A percentile compares a stretch with the other conserved stretches of the same genome.
Evolutionary conservation across 306 rosid species (phyloP).

Genomic region (Hippophae gyantsensis): DNA sequence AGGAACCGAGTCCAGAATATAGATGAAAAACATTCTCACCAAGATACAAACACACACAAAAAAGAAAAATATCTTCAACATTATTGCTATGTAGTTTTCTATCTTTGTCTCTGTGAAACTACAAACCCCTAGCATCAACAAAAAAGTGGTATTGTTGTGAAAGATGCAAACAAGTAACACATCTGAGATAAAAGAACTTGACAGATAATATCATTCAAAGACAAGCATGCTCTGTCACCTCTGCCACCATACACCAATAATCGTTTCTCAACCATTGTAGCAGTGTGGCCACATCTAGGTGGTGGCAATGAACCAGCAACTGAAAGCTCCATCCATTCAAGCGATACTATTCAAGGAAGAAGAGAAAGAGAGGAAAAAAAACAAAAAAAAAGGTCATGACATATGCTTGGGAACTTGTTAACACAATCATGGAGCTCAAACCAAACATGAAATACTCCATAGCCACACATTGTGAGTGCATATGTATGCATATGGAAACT

Average conservation of each 20-base stretch:
- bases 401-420: slow-evolving; percentile 16
- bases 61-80: too few species aligned
- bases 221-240: slow-evolving; percentile 41
- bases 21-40: too few species aligned
- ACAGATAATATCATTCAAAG: slow-evolving; percentile 9
- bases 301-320: slow-evolving; percentile 77
- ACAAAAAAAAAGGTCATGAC: slow-evolving; percentile 12
- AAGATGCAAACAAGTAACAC: too few species aligned
- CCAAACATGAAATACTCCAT: not conserved
- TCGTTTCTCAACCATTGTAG: slow-evolving; percentile 87
- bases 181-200: too few species aligned
- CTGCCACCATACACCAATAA: slow-evolving; percentile 92
- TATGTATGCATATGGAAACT: not conserved
- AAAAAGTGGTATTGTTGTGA: too few species aligned
- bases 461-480: not conserved
- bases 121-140: too few species aligned
- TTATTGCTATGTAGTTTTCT: too few species aligned
- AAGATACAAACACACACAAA: too few species aligned
- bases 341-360: slow-evolving; percentile 55
- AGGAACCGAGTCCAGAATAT: too few species aligned
- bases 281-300: slow-evolving; percentile 90
- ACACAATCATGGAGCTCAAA: not conserved
- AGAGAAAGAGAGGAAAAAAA: too few species aligned
- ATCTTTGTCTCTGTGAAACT: too few species aligned
- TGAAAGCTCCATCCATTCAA: slow-evolving; percentile 87